Evolutionary conservation across 192 early-diverging fungal genomes (phyloP).

Genomic region (Geosiphon pyriformis): DNA sequence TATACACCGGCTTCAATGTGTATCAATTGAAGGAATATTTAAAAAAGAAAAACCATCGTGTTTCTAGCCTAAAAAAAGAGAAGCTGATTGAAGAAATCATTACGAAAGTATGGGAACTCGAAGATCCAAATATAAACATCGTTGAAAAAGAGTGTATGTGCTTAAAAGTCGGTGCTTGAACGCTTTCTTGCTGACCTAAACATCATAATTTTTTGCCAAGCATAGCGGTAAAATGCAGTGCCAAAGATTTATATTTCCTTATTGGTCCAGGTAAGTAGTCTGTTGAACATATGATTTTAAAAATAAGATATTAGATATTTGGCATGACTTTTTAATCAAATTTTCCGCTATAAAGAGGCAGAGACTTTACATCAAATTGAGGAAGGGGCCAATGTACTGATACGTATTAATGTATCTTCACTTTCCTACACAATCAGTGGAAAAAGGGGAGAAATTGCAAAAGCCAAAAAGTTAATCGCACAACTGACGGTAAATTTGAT

Average conservation of each 20-base stretch:
- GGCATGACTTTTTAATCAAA: no score
- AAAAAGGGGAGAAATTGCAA: not conserved
- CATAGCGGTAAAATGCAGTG: not conserved
- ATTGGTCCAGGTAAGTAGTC: not conserved
- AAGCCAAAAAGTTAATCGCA: not conserved
- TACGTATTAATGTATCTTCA: not conserved
- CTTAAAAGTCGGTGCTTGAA: not conserved
- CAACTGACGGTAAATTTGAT: not conserved
- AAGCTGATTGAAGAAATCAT: not conserved
- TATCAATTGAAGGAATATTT: not conserved
- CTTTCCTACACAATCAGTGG: not conserved
- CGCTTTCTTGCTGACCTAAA: no score
- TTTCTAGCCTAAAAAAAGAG: not conserved
- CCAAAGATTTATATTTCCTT: not conserved
- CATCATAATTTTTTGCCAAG: not conserved
- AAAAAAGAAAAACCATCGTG: not conserved
- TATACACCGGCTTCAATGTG: not conserved
- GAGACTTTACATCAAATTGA: not conserved
- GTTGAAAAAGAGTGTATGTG: not conserved
- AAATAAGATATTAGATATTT: no score
- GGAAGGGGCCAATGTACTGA: not conserved
- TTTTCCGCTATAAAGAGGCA: not conserved
- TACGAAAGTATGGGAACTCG: not conserved
- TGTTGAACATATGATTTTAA: no score
- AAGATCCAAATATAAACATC: not conserved